Conservation (phyloP, 768 basidiomycete genomes). For the Neoboletus brunneissimus region DNA sequence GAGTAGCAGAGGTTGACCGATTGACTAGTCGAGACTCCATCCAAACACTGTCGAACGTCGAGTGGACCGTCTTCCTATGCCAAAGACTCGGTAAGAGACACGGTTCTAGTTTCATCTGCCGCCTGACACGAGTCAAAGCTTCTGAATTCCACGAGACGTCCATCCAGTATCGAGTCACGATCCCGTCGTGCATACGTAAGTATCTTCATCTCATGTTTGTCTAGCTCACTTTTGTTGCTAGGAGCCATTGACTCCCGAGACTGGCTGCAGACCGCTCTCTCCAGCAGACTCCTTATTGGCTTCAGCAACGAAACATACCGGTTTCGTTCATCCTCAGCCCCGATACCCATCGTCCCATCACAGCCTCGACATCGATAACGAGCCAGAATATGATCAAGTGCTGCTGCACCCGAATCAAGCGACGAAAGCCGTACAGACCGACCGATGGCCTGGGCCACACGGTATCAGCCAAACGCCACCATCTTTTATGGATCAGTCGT, state of each 20-base stretch:
- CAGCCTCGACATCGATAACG: constrained; percentile 47
- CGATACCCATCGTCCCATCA: constrained; percentile 26
- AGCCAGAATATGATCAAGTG: constrained; percentile 34
- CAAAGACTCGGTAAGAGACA: constrained; percentile 44
- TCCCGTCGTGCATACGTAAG: constrained; percentile 34
- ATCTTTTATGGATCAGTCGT: constrained; percentile 34
- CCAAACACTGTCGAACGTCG: constrained; percentile 40
- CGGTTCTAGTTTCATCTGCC: constrained; percentile 26
- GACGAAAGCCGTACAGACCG: constrained; percentile 70
- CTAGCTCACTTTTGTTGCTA: constrained; percentile 18
- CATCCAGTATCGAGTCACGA: constrained; percentile 35
- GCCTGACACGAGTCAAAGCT: constrained; percentile 25
- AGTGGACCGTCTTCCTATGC: constrained; percentile 44
- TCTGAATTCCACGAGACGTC: constrained; percentile 29
- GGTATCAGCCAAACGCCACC: constrained; percentile 36
- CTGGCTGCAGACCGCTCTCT: constrained; percentile 41
- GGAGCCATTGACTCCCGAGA: constrained; percentile 49
- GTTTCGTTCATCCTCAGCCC: constrained; percentile 21
- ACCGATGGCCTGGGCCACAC: constrained; percentile 36
- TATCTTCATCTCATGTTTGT: constrained; percentile 1
- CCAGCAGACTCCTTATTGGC: constrained; percentile 36
- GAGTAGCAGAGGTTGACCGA: constrained; percentile 1
- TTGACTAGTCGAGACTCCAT: constrained; percentile 32
- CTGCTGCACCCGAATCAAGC: constrained; percentile 42
- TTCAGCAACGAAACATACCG: constrained; percentile 27